Conservation (phyloP, 1,284 basidiomycete species). For the Agroathelia rolfsii region DNA sequence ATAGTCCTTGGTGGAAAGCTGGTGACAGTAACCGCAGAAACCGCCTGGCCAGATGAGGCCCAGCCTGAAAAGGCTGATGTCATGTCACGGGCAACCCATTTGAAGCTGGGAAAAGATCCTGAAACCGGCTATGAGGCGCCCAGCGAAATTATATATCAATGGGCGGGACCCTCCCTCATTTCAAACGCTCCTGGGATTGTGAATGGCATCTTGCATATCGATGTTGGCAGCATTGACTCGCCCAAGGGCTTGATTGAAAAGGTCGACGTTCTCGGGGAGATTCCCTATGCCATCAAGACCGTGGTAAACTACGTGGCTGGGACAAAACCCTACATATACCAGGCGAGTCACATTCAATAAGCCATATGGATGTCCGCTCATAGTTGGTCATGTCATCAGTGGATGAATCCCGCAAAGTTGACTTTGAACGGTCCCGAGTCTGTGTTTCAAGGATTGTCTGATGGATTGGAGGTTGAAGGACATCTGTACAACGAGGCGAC, state of each 20-base stretch:
- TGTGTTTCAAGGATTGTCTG: conserved; percentile 32
- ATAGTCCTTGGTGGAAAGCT: conserved; percentile 74
- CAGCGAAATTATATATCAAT: conserved; percentile 61
- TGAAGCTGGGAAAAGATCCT: conserved; percentile 48
- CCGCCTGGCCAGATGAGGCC: conserved; percentile 54
- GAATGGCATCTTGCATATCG: conserved; percentile 42
- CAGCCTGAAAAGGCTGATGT: conserved; percentile 33
- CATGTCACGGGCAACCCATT: conserved; percentile 63
- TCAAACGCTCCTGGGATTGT: conserved; percentile 43
- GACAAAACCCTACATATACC: conserved; percentile 90
- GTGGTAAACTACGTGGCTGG: conserved; percentile 87
- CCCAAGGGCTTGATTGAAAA: conserved; percentile 87
- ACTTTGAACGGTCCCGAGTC: conserved; percentile 54
- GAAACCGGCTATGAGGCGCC: conserved; percentile 84
- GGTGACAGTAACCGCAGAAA: conserved; percentile 64
- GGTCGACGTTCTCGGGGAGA: conserved; percentile 93
- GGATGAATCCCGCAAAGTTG: conserved; percentile 69
- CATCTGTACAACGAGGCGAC: conserved; percentile 81
- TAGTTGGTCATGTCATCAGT: conserved; percentile 41
- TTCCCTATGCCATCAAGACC: conserved; percentile 85
- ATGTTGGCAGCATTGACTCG: conserved; percentile 43
- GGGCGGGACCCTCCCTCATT: conserved; percentile 63
- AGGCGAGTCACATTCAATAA: conserved; percentile 37
- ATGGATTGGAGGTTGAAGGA: conserved; percentile 56
- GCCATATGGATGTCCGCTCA: conserved; percentile 2